phyloP scores from a whole-genome alignment of 257 asterid species.

The Paraleonurus japonicus region DNA sequence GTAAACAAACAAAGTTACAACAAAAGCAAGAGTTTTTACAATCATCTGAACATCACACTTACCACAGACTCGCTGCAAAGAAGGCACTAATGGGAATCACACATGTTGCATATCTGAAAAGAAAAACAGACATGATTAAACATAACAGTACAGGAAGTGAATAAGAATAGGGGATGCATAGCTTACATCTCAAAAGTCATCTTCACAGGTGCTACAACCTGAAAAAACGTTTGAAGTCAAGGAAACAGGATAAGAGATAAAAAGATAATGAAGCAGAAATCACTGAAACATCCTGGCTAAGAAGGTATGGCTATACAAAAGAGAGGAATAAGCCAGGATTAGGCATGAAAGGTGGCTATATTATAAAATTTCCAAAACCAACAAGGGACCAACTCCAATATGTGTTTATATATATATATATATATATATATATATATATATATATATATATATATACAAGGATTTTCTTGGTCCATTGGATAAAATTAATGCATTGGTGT shows the following conservation, averaged over 20 bases:
- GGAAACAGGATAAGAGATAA: slow-evolving; percentile 3
- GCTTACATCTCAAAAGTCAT: slow-evolving; percentile 94
- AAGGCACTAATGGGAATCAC: slow-evolving; percentile 96
- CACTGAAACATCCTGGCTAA: slow-evolving; percentile 5
- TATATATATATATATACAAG: not conserved
- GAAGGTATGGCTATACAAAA: not conserved
- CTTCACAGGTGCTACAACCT: slow-evolving; percentile 94
- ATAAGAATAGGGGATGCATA: slow-evolving; percentile 20
- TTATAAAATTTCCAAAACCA: not conserved
- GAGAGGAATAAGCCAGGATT: not conserved
- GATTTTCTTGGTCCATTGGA: not conserved
- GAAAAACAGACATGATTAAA: slow-evolving; percentile 12
- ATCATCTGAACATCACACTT: slow-evolving; percentile 33
- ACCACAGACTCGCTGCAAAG: slow-evolving; percentile 85
- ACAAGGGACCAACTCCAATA: not conserved
- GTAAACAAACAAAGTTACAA: slow-evolving; percentile 5
- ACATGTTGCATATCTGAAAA: slow-evolving; percentile 91
- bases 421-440: too few species aligned
- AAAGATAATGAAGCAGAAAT: slow-evolving; percentile 13
- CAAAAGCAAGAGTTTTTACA: slow-evolving; percentile 9
- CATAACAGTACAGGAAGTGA: not conserved
- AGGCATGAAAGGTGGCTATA: not conserved
- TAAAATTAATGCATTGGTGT: not conserved
- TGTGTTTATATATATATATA: not conserved
- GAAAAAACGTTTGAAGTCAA: slow-evolving; percentile 32